Evolutionary conservation across 768 basidiomycete genomes (phyloP), one percentile per base, ranked within the genome.

Genomic region (Pisolithus tinctorius): DNA sequence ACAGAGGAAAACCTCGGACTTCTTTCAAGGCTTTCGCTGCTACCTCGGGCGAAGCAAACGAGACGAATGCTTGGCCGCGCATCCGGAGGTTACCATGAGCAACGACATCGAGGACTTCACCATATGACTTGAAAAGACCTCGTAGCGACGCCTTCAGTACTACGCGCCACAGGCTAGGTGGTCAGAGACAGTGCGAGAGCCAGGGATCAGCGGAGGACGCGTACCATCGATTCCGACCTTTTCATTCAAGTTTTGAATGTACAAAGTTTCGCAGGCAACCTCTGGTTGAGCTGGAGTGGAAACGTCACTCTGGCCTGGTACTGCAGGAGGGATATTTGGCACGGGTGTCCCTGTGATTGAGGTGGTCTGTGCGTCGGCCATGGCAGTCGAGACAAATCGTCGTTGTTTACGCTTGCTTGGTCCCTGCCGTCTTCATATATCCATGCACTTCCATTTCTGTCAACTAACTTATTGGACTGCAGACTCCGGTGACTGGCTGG

Each of bases 41-140:
- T 51, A 80, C 79, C 52, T 97, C 92, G 48, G 83, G 74, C 31
- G 83, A 83, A 51, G 78, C 77, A 67, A 99, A 96, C 36, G 90
- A 92, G 36, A 99, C 91, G 64, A 99, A 99, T 4, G 96, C 96
- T 71, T 99, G 96, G 14, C 96, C 96, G 37, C 96, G 80, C 96
- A 99, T 99, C 37, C 96, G 84, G 54, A 99, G 71, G 74, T 96
- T 98, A 48, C 76, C 71, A 68, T 99, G 96, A 9, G 94, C 93
- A 17, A 93, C 88, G n/a, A 99, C 92, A 63, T 95, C 92, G 26
- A 97, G 70, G 16, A 99, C 88, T 55, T 89, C 85, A 11, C 93
- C 92, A 62, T 97, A 99, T 13, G 85, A 79, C 68, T 92, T 92
- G 78, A 99, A 98, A 29, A 99, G 76, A 31, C 86, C 86, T 11